Evolutionary conservation across 2,329 filamentous ascomycete genomes (phyloP).

Genomic region (Fusarium globosum): DNA sequence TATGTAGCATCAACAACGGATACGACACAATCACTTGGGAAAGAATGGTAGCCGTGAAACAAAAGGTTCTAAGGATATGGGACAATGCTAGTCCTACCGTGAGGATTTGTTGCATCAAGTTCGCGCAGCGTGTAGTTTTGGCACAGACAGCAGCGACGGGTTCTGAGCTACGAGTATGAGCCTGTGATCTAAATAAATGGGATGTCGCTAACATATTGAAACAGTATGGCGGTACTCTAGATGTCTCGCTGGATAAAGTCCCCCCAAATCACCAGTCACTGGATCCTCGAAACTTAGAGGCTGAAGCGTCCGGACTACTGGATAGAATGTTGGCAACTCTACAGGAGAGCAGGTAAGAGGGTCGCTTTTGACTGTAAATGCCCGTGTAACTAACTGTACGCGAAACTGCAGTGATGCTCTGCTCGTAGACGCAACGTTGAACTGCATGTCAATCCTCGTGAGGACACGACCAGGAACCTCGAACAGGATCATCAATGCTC

Average conservation of each 20-base stretch:
- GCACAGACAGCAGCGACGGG: constrained; percentile 89
- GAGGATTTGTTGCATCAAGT: constrained; percentile 96
- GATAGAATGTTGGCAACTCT: constrained; percentile 88
- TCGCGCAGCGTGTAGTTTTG: constrained; percentile 91
- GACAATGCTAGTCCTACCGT: constrained; percentile 80
- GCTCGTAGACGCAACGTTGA: constrained; percentile 89
- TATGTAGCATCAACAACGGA: constrained; percentile 82
- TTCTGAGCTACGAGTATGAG: constrained; percentile 79
- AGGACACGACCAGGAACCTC: constrained; percentile 83
- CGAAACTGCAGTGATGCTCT: constrained; percentile 77
- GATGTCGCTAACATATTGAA: constrained; percentile 25
- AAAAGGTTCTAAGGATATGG: constrained; percentile 88
- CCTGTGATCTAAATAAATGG: not conserved
- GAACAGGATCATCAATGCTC: constrained; percentile 84
- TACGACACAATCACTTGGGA: constrained; percentile 87
- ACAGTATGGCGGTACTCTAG: constrained; percentile 63
- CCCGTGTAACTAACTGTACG: constrained; percentile 9
- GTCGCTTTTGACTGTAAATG: not conserved
- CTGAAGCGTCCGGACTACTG: constrained; percentile 89
- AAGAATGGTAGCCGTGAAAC: constrained; percentile 88
- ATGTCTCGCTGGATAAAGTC: constrained; percentile 88
- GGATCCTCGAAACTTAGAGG: constrained; percentile 83
- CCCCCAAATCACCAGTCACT: constrained; percentile 85
- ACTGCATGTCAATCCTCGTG: constrained; percentile 84
- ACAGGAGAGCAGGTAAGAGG: constrained; percentile 82